These are phyloP conservation scores for Blastocystis sp. DNA, from an alignment of 352 stramenopile genomes.

Conservation along the genomic window DNA sequence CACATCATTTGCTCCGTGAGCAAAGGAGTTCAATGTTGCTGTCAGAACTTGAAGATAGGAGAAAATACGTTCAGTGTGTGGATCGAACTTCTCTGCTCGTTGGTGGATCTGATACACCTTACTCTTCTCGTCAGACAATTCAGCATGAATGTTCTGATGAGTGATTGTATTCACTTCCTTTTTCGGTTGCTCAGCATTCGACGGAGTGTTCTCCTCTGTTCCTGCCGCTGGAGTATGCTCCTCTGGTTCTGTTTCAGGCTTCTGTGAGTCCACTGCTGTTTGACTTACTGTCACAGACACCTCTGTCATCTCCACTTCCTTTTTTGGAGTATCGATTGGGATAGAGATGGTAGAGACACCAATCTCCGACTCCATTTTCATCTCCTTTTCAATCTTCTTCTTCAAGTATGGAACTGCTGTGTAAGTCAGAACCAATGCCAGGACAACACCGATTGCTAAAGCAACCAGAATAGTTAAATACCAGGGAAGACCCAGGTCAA, in stretches of 20 bases:
- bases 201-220: background rate
- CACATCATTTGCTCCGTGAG: constrained; percentile 74
- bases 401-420: constrained; percentile 24
- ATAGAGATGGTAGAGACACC: background rate
- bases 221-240: background rate
- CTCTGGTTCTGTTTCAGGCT: too few species aligned
- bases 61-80: constrained; percentile 73
- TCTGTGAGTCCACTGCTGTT: too few species aligned
- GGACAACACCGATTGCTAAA: background rate
- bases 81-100: constrained; percentile 72
- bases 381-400: background rate
- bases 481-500: constrained; percentile 4
- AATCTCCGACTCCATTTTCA: background rate
- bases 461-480: constrained; percentile 7
- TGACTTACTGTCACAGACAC: background rate
- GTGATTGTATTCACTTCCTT: constrained; percentile 62
- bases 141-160: constrained; percentile 68
- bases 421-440: background rate
- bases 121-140: constrained; percentile 58
- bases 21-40: constrained; percentile 72
- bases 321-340: background rate
- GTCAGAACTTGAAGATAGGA: constrained; percentile 73
- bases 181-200: background rate
- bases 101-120: constrained; percentile 70
- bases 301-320: background rate